Evolutionary conservation across 2,329 filamentous ascomycete genomes (phyloP).

Genomic region (Fusarium camptoceras): DNA sequence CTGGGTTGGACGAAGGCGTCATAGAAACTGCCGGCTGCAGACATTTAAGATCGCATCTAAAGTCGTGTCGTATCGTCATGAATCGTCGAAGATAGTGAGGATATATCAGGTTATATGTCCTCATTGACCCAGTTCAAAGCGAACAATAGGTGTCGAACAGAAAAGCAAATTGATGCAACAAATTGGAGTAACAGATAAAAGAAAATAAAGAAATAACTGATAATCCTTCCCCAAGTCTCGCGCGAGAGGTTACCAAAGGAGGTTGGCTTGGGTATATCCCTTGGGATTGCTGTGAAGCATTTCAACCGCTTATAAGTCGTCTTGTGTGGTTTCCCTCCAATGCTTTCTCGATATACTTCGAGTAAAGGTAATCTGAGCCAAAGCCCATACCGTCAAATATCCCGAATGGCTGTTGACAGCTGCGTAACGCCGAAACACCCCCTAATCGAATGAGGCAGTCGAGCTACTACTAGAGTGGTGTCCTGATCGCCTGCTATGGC

Average conservation of each 20-base stretch:
- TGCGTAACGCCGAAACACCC: conserved; percentile 24
- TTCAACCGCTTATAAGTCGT: conserved; percentile 53
- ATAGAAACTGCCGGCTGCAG: conserved; percentile 31
- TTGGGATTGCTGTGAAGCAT: conserved; percentile 54
- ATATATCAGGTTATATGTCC: conserved; percentile 23
- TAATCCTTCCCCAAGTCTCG: conserved; percentile 37
- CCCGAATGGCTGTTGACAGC: conserved; percentile 8
- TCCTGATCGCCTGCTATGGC: conserved; percentile 63
- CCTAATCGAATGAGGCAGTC: conserved; percentile 68
- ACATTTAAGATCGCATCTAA: conserved; percentile 43
- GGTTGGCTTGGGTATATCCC: conserved; percentile 47
- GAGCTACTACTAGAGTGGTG: conserved; percentile 73
- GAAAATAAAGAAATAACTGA: conserved; percentile 11
- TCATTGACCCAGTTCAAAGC: conserved; percentile 22
- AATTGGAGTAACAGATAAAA: neutral
- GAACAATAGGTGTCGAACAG: conserved; percentile 5
- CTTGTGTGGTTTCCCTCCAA: conserved; percentile 35
- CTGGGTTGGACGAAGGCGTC: neutral
- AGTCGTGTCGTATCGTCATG: conserved; percentile 45
- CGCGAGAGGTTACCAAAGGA: conserved; percentile 45
- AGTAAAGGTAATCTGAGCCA: conserved; percentile 26
- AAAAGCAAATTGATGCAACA: conserved; percentile 4
- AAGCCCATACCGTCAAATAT: conserved; percentile 22
- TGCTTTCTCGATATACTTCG: conserved; percentile 28
- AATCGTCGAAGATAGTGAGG: conserved; percentile 36